Conservation (phyloP, 164 flowering plant species). For the Sedum album region DNA sequence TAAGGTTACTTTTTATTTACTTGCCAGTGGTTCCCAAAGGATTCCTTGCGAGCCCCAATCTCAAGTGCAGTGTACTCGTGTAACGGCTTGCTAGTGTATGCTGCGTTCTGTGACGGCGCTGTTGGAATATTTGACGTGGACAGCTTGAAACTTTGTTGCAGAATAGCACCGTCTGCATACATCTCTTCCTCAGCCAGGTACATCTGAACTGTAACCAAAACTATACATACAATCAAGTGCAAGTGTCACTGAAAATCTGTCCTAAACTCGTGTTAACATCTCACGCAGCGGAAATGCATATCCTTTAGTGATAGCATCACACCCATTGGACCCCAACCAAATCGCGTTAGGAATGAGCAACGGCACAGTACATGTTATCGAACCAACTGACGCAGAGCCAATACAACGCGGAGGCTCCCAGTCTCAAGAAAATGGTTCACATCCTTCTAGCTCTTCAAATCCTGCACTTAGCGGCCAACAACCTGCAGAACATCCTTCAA, state of each 20-base stretch:
- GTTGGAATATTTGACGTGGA: too few species aligned
- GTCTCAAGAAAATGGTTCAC: conserved; percentile 46
- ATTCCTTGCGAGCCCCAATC: conserved; percentile 55
- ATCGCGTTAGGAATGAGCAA: conserved; percentile 87
- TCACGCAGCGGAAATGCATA: conserved; percentile 35
- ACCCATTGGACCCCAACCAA: conserved; percentile 71
- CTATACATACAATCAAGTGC: background rate
- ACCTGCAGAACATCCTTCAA: conserved; percentile 47
- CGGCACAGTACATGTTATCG: too few species aligned
- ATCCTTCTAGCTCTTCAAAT: conserved; percentile 43
- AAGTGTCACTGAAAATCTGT: background rate
- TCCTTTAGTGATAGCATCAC: too few species aligned
- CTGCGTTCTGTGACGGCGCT: conserved; percentile 67
- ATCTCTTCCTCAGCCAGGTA: conserved; percentile 18
- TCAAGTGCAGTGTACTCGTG: conserved; percentile 72
- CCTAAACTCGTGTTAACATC: background rate
- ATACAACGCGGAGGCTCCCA: conserved; percentile 61
- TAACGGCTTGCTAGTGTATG: conserved; percentile 68
- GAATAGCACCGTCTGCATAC: conserved; percentile 64
- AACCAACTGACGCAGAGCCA: conserved; percentile 53
- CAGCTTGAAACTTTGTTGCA: too few species aligned
- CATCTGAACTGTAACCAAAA: background rate
- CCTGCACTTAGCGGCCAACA: conserved; percentile 51
- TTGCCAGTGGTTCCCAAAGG: conserved; percentile 84
- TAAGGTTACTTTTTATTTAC: background rate